phyloP scores from a whole-genome alignment of 225 moss, liverwort and hornwort genomes.

The Pseudoscleropodium purum region DNA sequence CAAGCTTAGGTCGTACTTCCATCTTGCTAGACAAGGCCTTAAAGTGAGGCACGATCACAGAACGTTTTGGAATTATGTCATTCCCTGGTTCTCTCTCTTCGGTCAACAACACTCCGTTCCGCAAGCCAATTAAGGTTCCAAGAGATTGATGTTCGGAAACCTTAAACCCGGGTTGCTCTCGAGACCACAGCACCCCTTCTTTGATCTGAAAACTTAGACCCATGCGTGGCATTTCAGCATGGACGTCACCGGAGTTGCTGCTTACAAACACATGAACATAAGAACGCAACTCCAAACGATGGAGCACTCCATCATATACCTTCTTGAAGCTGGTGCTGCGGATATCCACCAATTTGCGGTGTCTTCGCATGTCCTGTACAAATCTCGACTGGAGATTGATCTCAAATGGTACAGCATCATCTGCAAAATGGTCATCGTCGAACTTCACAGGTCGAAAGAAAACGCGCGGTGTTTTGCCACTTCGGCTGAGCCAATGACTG shows the following conservation, averaged over 20 bases:
- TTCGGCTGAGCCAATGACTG: background rate
- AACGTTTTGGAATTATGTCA: background rate
- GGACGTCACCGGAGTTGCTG: background rate
- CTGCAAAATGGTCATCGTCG: background rate
- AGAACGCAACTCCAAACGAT: background rate
- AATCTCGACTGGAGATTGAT: background rate
- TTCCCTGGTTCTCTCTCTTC: background rate
- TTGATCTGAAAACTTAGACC: background rate
- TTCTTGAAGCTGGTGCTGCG: conserved; percentile 8
- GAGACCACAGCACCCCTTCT: background rate
- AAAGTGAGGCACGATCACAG: background rate
- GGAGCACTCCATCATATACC: background rate
- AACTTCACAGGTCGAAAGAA: conserved; percentile 8
- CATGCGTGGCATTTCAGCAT: conserved; percentile 9
- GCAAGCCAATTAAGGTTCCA: conserved; percentile 14
- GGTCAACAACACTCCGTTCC: background rate
- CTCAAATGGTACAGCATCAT: background rate
- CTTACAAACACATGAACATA: conserved; percentile 5
- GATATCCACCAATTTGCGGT: background rate
- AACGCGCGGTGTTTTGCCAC: background rate
- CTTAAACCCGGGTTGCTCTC: conserved; percentile 8
- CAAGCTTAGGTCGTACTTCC: background rate
- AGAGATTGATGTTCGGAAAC: background rate
- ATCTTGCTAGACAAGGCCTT: background rate
- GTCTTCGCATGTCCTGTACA: background rate